Base-by-base conservation (phyloP, 768 basidiomycete species). In the Podaxis pistillaris region DNA sequence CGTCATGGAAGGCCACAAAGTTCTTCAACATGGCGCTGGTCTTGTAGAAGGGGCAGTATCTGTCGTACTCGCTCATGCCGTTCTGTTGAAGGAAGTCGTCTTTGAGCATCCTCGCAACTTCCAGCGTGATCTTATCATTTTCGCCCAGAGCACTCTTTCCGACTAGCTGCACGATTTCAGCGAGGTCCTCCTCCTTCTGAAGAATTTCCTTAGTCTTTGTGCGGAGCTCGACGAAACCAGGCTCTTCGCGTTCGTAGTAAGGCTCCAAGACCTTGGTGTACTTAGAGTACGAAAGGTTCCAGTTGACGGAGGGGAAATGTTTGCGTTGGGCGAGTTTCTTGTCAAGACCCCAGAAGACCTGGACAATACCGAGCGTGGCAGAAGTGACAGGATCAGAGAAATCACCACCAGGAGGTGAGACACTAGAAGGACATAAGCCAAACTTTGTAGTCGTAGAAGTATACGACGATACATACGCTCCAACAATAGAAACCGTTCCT, bases 251-350 rank as follows among this genome's bases (percentile, higher is more conserved):
- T 74, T 98, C 95, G 76, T 98, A 99, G 76, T 95, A 89, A 1
- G 91, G 85, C 69, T 96, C 95, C 44, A 98, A 85, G 9, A 95
- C 88, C 72, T 95, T 96, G 65, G 89, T 91, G 77, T 99, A 98
- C 75, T 99, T 99, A 63, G 97, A 98, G 76, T 98, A 98, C 9
- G 97, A 99, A n/a, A 97, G 79, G 67, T 89, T 97, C 97, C 97
- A 99, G 79, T 99, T 98, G 74, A 99, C 96, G n/a, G 96, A 97
- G 1, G 97, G 97, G 84, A 99, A 99, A 74, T 99, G 96, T 76
- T 99, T 98, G 65, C 96, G 86, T 74, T 98, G 97, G 2, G 97
- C 97, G 63, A 98, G 87, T 73, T 96, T 95, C 87, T 99, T 99
- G 79, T 98, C 97, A 28, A 99, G 86, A 75, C 97, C 97, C 97